Evolutionary conservation across 2,329 filamentous ascomycete genomes (phyloP).

Genomic region (Phaeosphaeriaceae sp.): DNA sequence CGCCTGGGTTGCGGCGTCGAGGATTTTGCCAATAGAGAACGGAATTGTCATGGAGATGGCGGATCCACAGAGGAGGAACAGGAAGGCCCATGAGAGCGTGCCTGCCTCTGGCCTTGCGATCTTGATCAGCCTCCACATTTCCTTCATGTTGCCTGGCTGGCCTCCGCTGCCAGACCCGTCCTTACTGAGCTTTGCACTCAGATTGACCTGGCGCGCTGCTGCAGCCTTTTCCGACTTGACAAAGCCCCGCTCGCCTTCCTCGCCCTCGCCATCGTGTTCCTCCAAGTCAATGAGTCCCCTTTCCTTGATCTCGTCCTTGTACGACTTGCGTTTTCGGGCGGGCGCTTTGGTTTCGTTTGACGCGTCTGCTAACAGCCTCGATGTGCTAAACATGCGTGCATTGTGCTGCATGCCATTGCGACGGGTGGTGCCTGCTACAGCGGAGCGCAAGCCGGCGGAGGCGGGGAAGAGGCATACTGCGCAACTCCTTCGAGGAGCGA

Average conservation of each 20-base stretch:
- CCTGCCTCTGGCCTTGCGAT: conserved; percentile 86
- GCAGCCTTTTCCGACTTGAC: conserved; percentile 81
- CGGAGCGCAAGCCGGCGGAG: conserved; percentile 17
- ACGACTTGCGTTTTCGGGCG: conserved; percentile 38
- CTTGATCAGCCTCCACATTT: conserved; percentile 86
- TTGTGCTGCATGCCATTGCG: conserved; percentile 35
- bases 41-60: conserved; percentile 95
- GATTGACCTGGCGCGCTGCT: conserved; percentile 86
- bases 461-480: conserved; percentile 19
- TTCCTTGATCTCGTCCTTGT: conserved; percentile 49
- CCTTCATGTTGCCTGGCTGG: conserved; percentile 66
- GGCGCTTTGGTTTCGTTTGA: conserved; percentile 21
- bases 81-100: conserved; percentile 80
- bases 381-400: conserved; percentile 36
- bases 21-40: conserved; percentile 93
- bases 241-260: conserved; percentile 68
- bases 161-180: conserved; percentile 63
- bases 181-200: conserved; percentile 86
- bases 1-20: conserved; percentile 86
- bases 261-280: conserved; percentile 56
- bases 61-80: conserved; percentile 87
- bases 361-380: conserved; percentile 35
- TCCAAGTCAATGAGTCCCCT: conserved; percentile 44
- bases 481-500: conserved; percentile 9
- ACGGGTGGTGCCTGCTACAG: conserved; percentile 26